A percentile compares a stretch with the other conserved stretches of the same genome.
phyloP scores from a whole-genome alignment of 2,329 filamentous ascomycete genomes.

The Venturia pyrina region DNA sequence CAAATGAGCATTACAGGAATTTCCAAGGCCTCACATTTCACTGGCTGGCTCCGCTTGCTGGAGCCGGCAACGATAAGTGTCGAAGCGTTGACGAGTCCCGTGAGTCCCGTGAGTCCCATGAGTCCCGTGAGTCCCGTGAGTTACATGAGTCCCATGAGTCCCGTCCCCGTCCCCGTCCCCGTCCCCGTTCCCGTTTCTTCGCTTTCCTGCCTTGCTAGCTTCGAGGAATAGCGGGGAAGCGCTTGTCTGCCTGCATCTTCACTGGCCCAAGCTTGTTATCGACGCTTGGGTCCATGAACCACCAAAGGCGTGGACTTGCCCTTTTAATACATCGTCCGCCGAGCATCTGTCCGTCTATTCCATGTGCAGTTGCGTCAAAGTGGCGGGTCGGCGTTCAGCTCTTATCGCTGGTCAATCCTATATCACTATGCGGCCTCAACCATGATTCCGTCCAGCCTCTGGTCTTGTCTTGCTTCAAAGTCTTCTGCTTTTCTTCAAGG shows the following conservation, averaged over 20 bases:
- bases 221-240: not conserved
- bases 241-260: not conserved
- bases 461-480: not conserved
- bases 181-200: not conserved
- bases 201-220: not conserved
- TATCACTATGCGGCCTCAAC: not conserved
- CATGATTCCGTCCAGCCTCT: not conserved
- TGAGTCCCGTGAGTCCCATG: no score
- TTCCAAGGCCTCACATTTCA: not conserved
- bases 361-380: not conserved
- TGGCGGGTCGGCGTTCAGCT: not conserved
- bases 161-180: no score
- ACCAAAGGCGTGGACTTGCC: slow-evolving; percentile 2
- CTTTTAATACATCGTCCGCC: not conserved
- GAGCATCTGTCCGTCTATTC: not conserved
- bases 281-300: not conserved
- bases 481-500: not conserved
- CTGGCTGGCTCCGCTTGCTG: no score
- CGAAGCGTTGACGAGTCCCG: not conserved
- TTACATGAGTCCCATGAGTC: no score
- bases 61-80: not conserved
- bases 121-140: no score
- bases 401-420: not conserved
- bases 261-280: not conserved
- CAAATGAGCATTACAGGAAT: not conserved